These are phyloP conservation scores for Aspergillus thermomutatus DNA, from an alignment of 2,329 filamentous ascomycete genomes.

Conservation along the genomic window DNA sequence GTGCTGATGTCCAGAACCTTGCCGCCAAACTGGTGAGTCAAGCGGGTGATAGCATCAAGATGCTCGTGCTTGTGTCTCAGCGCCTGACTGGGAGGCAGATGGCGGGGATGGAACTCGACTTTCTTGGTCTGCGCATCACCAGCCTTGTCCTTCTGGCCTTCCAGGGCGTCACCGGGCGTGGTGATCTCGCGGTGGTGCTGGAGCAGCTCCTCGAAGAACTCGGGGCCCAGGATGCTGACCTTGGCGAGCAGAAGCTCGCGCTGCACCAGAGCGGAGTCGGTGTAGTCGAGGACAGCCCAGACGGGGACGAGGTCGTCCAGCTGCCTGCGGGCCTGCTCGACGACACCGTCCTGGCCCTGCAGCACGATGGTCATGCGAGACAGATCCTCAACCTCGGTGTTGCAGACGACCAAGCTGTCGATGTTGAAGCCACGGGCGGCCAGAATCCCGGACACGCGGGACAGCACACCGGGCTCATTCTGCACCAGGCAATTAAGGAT, in stretches of 20 bases:
- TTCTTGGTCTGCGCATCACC: slow-evolving; percentile 18
- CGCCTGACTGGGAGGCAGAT: slow-evolving; percentile 80
- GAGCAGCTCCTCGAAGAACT: slow-evolving; percentile 97
- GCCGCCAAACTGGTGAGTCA: slow-evolving; percentile 95
- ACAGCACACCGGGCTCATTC: slow-evolving; percentile 96
- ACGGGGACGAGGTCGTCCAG: slow-evolving; percentile 95
- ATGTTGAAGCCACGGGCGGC: slow-evolving; percentile 98
- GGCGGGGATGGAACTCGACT: slow-evolving; percentile 82
- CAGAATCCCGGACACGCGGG: slow-evolving; percentile 91
- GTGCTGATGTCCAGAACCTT: slow-evolving; percentile 98
- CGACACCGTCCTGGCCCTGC: slow-evolving; percentile 91
- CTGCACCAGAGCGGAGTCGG: slow-evolving; percentile 85
- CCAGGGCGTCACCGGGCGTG: slow-evolving; percentile 42
- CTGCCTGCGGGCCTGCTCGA: slow-evolving; percentile 93
- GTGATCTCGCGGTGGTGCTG: slow-evolving; percentile 93
- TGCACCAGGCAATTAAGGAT: slow-evolving; percentile 98
- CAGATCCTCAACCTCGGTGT: slow-evolving; percentile 93
- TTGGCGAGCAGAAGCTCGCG: slow-evolving; percentile 93
- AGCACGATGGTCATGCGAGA: slow-evolving; percentile 99
- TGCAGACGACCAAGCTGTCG: slow-evolving; percentile 95
- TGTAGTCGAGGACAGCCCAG: slow-evolving; percentile 98
- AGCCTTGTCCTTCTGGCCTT: slow-evolving; percentile 25
- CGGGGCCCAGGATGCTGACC: slow-evolving; percentile 91
- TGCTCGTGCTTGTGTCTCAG: slow-evolving; percentile 97
- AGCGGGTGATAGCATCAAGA: slow-evolving; percentile 90